Percentiles rank a stretch among this genome's conserved stretches.
Evolutionary conservation across 345 rosid species (phyloP).

Genomic region (Lepidium africanum): DNA sequence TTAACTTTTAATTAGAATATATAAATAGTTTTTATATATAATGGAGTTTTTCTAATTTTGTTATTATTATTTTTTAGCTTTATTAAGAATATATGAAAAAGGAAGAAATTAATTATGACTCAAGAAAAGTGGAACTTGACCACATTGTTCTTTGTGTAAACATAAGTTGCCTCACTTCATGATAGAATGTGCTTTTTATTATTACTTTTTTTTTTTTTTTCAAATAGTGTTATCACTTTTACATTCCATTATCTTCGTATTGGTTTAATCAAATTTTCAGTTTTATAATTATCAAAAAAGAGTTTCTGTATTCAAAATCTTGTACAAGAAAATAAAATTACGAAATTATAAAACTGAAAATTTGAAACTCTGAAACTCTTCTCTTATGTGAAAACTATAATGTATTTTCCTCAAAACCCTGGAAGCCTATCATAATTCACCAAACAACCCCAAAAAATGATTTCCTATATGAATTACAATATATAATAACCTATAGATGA

Average conservation of each 20-base stretch:
- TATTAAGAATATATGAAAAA: background rate
- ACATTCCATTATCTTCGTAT: conserved; percentile 19
- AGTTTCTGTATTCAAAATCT: no score
- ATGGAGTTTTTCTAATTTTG: background rate
- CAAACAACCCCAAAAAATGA: no score
- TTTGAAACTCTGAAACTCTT: no score
- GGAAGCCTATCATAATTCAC: no score
- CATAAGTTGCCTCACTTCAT: conserved; percentile 27
- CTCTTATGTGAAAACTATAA: no score
- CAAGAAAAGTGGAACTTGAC: conserved; percentile 33
- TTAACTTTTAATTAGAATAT: background rate
- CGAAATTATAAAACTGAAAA: no score
- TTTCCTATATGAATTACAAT: no score
- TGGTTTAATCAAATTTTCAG: background rate
- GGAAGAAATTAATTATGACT: conserved; percentile 13
- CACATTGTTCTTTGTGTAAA: conserved; percentile 35
- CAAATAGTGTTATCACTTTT: conserved; percentile 8
- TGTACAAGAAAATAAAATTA: no score
- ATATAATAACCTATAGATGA: no score
- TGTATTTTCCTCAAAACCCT: no score
- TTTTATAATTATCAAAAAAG: no score
- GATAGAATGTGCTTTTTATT: conserved; percentile 12
- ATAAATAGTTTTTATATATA: background rate
- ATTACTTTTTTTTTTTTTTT: conserved; percentile 18
- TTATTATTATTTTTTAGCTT: conserved; percentile 2